Evolutionary conservation across 371 early-diverging fungal species (phyloP).

Genomic region (Dichotomocladium elegans): DNA sequence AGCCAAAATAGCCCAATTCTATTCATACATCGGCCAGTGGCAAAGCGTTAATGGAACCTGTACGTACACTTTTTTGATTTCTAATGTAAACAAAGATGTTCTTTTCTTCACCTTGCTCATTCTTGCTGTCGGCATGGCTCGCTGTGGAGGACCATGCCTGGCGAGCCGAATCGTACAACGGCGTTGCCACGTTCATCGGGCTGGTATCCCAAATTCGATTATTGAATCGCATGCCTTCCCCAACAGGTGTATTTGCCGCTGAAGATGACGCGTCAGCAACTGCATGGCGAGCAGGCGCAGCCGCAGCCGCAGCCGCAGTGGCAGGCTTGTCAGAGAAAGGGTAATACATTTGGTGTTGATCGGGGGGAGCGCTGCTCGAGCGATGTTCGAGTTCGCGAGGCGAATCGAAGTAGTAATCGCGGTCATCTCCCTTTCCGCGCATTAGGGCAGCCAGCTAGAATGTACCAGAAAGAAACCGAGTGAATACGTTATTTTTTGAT

Average conservation of each 20-base stretch:
- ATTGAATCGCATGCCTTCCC: neutral
- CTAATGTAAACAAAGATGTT: no score
- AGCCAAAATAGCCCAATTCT: no score
- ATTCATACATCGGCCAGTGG: no score
- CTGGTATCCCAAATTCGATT: neutral
- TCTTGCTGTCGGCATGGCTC: neutral
- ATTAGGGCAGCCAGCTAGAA: slow-evolving; percentile 20
- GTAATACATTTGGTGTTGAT: slow-evolving; percentile 5
- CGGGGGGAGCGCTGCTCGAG: slow-evolving; percentile 9
- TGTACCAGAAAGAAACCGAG: neutral
- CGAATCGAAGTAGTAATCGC: slow-evolving; percentile 10
- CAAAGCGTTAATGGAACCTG: no score
- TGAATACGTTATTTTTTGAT: neutral
- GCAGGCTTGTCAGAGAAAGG: slow-evolving; percentile 3
- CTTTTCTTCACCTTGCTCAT: neutral
- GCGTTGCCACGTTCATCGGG: neutral
- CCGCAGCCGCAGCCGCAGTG: neutral
- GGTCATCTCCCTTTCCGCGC: slow-evolving; percentile 15
- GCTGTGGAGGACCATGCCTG: slow-evolving; percentile 1
- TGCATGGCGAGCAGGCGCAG: neutral
- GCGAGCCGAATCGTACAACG: slow-evolving; percentile 4
- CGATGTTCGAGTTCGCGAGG: slow-evolving; percentile 10
- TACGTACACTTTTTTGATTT: neutral
- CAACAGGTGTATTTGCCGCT: slow-evolving; percentile 1
- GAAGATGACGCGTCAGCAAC: slow-evolving; percentile 4